Evolutionary conservation across 768 basidiomycete species (phyloP).

Genomic region (Trametes maxima): DNA sequence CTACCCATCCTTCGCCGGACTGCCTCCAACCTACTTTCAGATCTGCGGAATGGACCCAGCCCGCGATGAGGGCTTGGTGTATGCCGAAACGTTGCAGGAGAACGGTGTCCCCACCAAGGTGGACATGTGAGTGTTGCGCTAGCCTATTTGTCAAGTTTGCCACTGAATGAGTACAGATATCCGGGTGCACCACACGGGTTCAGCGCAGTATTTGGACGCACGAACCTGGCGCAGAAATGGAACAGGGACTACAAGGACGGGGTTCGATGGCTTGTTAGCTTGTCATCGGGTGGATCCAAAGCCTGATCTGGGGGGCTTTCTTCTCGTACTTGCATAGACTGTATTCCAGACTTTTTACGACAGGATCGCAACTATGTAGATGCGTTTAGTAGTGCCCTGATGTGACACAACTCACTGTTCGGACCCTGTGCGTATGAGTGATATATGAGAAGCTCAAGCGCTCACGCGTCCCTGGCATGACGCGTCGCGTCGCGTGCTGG

Average conservation of each 20-base stretch:
- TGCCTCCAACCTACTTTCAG: constrained; percentile 30
- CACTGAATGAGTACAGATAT: constrained; percentile 23
- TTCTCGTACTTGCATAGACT: too few species aligned
- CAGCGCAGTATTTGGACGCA: constrained; percentile 12
- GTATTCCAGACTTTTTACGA: too few species aligned
- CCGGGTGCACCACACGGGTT: constrained; percentile 32
- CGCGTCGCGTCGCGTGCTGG: not conserved
- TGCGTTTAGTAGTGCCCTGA: too few species aligned
- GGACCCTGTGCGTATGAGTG: too few species aligned
- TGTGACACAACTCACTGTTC: too few species aligned
- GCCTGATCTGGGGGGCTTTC: too few species aligned
- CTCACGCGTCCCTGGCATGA: too few species aligned
- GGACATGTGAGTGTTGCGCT: constrained; percentile 24
- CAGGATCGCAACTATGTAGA: too few species aligned
- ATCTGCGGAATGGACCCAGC: constrained; percentile 30
- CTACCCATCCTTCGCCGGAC: constrained; percentile 17
- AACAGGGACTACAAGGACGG: constrained; percentile 25
- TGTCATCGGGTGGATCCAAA: not conserved
- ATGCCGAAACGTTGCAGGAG: constrained; percentile 28
- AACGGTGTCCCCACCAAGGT: constrained; percentile 27
- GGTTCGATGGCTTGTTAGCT: constrained; percentile 26
- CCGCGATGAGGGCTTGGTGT: constrained; percentile 33
- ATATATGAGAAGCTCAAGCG: too few species aligned
- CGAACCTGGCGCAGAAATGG: constrained; percentile 18
- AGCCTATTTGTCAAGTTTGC: not conserved